A percentile compares a stretch with the other conserved stretches of the same genome.
phyloP scores from a whole-genome alignment of 345 rosid species.

The Populus deltoides region DNA sequence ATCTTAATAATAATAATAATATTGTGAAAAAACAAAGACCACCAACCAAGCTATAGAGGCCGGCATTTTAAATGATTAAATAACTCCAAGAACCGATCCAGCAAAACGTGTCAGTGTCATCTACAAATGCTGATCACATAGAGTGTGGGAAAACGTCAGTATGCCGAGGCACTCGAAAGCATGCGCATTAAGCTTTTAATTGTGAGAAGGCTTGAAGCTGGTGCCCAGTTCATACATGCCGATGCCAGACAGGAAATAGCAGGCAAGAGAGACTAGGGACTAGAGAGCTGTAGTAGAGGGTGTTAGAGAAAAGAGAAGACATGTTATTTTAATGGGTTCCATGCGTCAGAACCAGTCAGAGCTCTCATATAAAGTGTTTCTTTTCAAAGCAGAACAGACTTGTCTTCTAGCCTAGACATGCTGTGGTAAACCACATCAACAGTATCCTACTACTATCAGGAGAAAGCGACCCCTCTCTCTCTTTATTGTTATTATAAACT shows the following conservation, averaged over 20 bases:
- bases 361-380: not conserved
- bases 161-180: not conserved
- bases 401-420: constrained; percentile 20
- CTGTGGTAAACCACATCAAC: too few species aligned
- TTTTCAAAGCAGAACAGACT: constrained; percentile 4
- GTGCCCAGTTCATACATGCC: too few species aligned
- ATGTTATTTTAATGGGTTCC: constrained; percentile 16
- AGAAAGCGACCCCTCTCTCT: constrained; percentile 4
- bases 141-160: too few species aligned
- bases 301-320: not conserved
- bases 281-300: constrained; percentile 13
- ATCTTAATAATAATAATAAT: too few species aligned
- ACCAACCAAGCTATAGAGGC: too few species aligned
- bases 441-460: constrained; percentile 23
- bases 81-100: too few species aligned
- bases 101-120: too few species aligned
- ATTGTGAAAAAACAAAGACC: too few species aligned
- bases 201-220: too few species aligned
- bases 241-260: not conserved
- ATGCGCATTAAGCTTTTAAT: constrained; percentile 10
- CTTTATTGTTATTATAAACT: not conserved
- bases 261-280: constrained; percentile 18
- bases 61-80: too few species aligned
- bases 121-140: too few species aligned
- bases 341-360: constrained; percentile 12